phyloP scores from a whole-genome alignment of 495 filamentous ascomycete genomes.

The Amniculicola lignicola region DNA sequence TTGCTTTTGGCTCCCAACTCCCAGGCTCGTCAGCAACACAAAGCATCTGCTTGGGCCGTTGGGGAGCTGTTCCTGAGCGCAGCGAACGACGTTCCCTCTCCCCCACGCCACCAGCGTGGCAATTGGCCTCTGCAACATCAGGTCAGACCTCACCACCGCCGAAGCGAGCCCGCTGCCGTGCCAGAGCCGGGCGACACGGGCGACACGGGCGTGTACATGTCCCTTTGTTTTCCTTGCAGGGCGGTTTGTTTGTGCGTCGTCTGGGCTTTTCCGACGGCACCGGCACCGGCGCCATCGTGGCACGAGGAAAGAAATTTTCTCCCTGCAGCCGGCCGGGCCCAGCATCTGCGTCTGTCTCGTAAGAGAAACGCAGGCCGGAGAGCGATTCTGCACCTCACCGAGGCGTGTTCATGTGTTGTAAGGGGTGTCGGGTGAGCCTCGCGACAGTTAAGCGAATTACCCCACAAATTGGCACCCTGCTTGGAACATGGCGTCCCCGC shows the following conservation, averaged over 20 bases:
- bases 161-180: neutral
- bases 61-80: conserved; percentile 26
- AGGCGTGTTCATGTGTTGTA: neutral
- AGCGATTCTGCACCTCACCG: neutral
- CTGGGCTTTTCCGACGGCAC: neutral
- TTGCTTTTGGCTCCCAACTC: conserved; percentile 34
- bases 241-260: too few species aligned
- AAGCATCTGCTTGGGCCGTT: conserved; percentile 20
- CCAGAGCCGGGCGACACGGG: too few species aligned
- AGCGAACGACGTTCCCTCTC: neutral
- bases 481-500: conserved; percentile 32
- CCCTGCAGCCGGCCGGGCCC: conserved; percentile 5
- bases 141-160: neutral
- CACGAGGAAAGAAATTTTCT: conserved; percentile 25
- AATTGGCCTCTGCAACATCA: neutral
- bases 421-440: conserved; percentile 8
- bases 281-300: neutral
- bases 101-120: conserved; percentile 21
- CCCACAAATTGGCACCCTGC: conserved; percentile 32
- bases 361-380: conserved; percentile 15
- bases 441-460: conserved; percentile 28
- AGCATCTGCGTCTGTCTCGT: conserved; percentile 17
- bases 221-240: too few species aligned
- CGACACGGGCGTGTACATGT: too few species aligned
- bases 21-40: conserved; percentile 20